Evolutionary conservation across 257 asterid genomes (phyloP).

Genomic region (Gynochthodes officinalis): DNA sequence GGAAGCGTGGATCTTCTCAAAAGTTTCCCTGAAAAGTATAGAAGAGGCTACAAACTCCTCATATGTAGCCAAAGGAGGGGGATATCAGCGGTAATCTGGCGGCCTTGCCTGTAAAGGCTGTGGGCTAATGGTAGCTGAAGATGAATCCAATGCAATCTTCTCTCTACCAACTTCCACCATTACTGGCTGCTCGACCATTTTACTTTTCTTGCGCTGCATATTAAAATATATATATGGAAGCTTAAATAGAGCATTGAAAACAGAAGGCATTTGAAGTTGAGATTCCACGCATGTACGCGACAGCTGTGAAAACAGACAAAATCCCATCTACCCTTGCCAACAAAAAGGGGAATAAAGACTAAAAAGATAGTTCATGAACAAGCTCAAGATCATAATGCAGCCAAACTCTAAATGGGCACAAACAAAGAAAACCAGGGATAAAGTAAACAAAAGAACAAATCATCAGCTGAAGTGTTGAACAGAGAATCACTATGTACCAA

Average conservation of each 20-base stretch:
- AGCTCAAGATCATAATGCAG: background rate
- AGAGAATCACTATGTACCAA: background rate
- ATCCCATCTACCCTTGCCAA: conserved; percentile 5
- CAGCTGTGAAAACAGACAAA: conserved; percentile 21
- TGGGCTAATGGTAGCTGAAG: conserved; percentile 26
- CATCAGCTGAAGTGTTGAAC: background rate
- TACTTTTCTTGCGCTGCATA: conserved; percentile 11
- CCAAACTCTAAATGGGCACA: background rate
- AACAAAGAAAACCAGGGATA: background rate
- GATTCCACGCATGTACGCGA: background rate
- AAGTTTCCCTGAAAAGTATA: conserved; percentile 47
- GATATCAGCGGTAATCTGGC: conserved; percentile 49
- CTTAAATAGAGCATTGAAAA: background rate
- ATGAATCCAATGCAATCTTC: conserved; percentile 29
- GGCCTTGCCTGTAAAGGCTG: conserved; percentile 29
- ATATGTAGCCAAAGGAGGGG: conserved; percentile 61
- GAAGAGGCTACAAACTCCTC: conserved; percentile 54
- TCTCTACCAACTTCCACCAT: conserved; percentile 32
- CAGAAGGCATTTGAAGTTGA: background rate
- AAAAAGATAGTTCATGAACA: background rate
- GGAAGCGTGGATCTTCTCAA: conserved; percentile 66
- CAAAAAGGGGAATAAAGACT: background rate
- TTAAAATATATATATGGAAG: background rate
- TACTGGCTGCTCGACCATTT: conserved; percentile 36
- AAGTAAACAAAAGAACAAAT: background rate